Evolutionary conservation across 257 asterid species (phyloP), one percentile per base, ranked within the genome.

Genomic region (Nicotiana tabacum): DNA sequence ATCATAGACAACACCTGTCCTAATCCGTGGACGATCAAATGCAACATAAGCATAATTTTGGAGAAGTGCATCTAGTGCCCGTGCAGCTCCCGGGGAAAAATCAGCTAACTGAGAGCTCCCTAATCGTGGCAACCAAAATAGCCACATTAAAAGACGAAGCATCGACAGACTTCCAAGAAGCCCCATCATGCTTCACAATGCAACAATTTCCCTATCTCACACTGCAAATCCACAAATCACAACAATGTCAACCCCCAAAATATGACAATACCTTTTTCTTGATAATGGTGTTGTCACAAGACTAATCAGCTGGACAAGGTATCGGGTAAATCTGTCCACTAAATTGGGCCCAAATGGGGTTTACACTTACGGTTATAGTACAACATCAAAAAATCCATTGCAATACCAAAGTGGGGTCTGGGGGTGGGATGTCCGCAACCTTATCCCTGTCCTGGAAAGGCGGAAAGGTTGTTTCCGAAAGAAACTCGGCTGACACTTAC

Each of bases 11-110:
- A 83, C 76, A 12, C 97, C 96, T 0, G 98, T 94, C 72, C 82
- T 86, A 4, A 91, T 92, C 8, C 83, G 4, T 4, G 64, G 5
- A 11, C 64, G 87, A 77, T 62, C 64, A 83, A 94, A 87, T 66
- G 97, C 91, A 30, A 51, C 83, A 83, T 83, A 91, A 46, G 92
- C 96, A 55, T 88, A 88, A 51, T 83, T 87, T 66, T 92, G 97
- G 74, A 93, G 95, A 15, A 90, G 85, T 85, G 85, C 87, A 83
- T 94, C 95, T 48, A 93, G 84, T 15, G 85, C 87, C 66, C 89
- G 88, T 3, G 92, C 92, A 81, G 80, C 61, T 51, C 77, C 83
- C 16, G 60, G 12, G 6, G 92, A 46, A 46, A 87, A 65, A 46
- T 77, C 82, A 67, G 84, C 81, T 29, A 69, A 77, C 78, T 91